Conservation (phyloP, 2,329 filamentous ascomycete genomes). For the Fusarium transvaalense region DNA sequence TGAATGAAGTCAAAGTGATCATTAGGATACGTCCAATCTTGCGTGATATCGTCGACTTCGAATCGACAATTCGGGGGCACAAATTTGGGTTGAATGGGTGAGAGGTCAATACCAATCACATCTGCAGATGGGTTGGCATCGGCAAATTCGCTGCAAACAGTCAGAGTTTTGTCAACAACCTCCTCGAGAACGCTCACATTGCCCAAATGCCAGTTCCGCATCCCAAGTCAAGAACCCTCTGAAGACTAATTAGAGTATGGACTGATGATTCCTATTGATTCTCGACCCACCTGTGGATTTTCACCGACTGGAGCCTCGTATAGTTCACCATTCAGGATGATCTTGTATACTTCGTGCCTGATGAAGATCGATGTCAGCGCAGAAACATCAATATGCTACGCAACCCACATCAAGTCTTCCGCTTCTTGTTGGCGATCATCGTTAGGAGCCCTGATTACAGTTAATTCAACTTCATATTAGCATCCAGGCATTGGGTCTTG, state of each 20-base stretch:
- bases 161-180: conserved; percentile 1
- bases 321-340: conserved; percentile 50
- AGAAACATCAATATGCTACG: fast-evolving
- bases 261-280: fast-evolving
- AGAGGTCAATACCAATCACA: conserved; percentile 68
- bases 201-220: conserved; percentile 57
- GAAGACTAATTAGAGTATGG: fast-evolving
- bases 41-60: conserved; percentile 72
- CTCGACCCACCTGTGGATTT: conserved; percentile 37
- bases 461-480: neutral
- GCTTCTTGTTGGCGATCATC: conserved; percentile 48
- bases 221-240: conserved; percentile 50
- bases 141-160: conserved; percentile 45
- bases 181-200: conserved; percentile 36
- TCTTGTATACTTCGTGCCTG: conserved; percentile 48
- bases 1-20: conserved; percentile 70
- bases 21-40: conserved; percentile 60
- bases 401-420: conserved; percentile 45
- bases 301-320: conserved; percentile 52
- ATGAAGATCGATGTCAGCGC: neutral
- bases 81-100: conserved; percentile 68
- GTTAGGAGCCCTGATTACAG: conserved; percentile 43
- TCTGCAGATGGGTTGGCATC: conserved; percentile 59
- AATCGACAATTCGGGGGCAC: conserved; percentile 74
- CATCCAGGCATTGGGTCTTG: fast-evolving